phyloP scores from a whole-genome alignment of 371 early-diverging fungal genomes.

The Saksenaea oblongispora region DNA sequence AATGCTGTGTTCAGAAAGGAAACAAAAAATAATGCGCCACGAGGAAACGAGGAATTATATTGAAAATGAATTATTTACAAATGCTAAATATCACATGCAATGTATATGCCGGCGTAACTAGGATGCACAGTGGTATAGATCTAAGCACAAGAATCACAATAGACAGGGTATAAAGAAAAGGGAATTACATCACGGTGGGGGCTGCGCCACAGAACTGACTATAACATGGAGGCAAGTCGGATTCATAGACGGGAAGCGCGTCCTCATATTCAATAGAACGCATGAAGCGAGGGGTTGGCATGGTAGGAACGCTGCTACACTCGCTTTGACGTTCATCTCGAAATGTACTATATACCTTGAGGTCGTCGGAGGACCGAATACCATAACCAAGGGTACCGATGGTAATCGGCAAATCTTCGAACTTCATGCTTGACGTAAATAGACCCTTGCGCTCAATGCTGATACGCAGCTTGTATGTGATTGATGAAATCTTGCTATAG shows the following conservation, averaged over 20 bases:
- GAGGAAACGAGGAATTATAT: no score
- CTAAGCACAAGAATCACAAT: not conserved
- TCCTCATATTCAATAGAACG: constrained; percentile 28
- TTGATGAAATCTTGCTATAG: constrained; percentile 25
- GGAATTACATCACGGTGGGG: not conserved
- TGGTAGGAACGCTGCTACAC: not conserved
- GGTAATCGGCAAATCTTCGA: constrained; percentile 21
- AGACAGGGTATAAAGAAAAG: not conserved
- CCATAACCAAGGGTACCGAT: constrained; percentile 39
- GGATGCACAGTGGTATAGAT: not conserved
- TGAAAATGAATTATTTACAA: no score
- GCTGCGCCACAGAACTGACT: constrained; percentile 30
- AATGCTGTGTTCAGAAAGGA: no score
- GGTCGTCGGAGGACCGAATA: constrained; percentile 26
- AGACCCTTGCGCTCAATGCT: constrained; percentile 26
- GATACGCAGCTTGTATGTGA: constrained; percentile 25
- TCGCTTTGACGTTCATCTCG: not conserved
- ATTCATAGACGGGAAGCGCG: constrained; percentile 24
- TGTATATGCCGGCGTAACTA: no score
- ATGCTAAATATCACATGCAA: no score
- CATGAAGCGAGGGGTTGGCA: constrained; percentile 31
- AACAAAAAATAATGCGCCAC: no score
- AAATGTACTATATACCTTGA: constrained; percentile 23
- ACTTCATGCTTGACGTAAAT: constrained; percentile 13
- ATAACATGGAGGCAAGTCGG: constrained; percentile 60